A percentile compares a stretch with the other conserved stretches of the same genome.
phyloP scores from a whole-genome alignment of 2,329 filamentous ascomycete species.

The Zymoseptoria passerinii region DNA sequence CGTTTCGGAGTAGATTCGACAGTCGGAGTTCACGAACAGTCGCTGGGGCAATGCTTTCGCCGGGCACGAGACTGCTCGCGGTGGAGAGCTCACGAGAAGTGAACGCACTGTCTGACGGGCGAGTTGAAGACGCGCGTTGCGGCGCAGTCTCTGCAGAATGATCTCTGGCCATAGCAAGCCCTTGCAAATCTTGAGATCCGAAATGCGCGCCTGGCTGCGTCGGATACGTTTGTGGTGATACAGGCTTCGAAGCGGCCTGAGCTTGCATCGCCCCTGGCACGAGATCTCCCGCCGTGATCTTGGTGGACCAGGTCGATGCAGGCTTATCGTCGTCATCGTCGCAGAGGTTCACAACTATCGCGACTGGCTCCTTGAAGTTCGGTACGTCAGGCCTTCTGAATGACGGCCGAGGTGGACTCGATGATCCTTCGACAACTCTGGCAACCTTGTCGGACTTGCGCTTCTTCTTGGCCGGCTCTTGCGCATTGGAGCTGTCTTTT shows the following conservation, averaged over 20 bases:
- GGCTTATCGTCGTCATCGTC: background rate
- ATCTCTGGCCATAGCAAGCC: background rate
- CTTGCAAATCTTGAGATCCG: background rate
- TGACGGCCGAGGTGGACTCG: background rate
- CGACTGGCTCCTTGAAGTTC: background rate
- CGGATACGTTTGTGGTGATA: background rate
- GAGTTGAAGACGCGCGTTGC: background rate
- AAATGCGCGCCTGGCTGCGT: background rate
- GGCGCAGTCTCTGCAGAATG: background rate
- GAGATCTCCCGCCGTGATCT: background rate
- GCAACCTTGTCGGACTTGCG: background rate
- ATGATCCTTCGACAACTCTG: background rate
- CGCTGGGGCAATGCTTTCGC: constrained; percentile 4
- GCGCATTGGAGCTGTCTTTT: background rate
- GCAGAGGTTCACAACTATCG: background rate
- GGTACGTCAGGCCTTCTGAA: background rate
- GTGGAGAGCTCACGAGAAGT: background rate
- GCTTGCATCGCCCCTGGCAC: background rate
- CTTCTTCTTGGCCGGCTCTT: background rate
- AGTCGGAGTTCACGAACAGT: background rate
- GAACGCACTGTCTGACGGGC: background rate
- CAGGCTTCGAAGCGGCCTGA: background rate
- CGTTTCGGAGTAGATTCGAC: background rate
- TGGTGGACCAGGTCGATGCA: background rate
- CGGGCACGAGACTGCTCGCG: constrained; percentile 2